Conservation (phyloP, 768 basidiomycete genomes). For the Hypholoma fasciculare region DNA sequence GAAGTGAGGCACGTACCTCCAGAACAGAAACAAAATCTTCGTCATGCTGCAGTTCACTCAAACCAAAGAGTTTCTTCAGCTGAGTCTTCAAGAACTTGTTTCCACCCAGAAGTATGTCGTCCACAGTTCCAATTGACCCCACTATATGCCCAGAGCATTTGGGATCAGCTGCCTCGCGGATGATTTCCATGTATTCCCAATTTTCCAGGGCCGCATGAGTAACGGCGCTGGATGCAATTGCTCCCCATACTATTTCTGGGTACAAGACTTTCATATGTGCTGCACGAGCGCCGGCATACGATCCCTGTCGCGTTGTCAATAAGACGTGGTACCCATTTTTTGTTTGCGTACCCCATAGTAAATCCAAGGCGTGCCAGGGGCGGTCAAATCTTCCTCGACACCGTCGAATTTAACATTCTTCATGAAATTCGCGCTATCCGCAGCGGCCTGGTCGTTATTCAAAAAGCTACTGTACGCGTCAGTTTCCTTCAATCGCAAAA, state of each 20-base stretch:
- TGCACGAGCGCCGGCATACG: constrained; percentile 91
- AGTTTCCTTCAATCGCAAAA: not conserved
- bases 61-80: constrained; percentile 78
- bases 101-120: constrained; percentile 54
- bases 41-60: constrained; percentile 65
- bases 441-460: constrained; percentile 84
- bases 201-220: constrained; percentile 81
- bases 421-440: constrained; percentile 94
- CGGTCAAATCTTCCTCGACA: constrained; percentile 68
- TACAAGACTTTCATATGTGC: constrained; percentile 90
- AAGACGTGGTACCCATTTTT: not conserved
- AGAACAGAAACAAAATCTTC: constrained; percentile 77
- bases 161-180: constrained; percentile 65
- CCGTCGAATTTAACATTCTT: constrained; percentile 72
- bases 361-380: constrained; percentile 81
- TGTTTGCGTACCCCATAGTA: constrained; percentile 77
- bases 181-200: constrained; percentile 90
- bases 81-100: constrained; percentile 37
- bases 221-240: constrained; percentile 87
- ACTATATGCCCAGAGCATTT: constrained; percentile 60
- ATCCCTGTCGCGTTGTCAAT: constrained; percentile 50
- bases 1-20: constrained; percentile 39
- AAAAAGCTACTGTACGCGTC: constrained; percentile 59
- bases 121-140: constrained; percentile 58
- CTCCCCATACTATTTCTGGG: constrained; percentile 86